Evolutionary conservation across 2,329 filamentous ascomycete species (phyloP).

Genomic region (Microsporum canis): DNA sequence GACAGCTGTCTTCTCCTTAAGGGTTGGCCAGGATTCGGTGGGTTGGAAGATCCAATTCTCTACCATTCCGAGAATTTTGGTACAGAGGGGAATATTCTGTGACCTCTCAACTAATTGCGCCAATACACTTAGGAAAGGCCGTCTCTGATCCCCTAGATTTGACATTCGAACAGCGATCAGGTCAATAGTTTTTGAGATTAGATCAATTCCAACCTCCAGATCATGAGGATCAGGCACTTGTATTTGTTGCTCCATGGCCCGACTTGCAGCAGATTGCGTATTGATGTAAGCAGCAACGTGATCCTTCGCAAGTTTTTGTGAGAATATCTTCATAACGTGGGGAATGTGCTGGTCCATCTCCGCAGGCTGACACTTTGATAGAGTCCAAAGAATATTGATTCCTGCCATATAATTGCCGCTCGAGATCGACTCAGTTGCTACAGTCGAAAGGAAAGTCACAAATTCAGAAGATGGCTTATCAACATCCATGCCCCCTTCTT

Average conservation of each 20-base stretch:
- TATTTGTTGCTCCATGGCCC: conserved; percentile 19
- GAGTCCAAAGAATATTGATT: conserved; percentile 85
- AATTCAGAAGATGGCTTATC: conserved; percentile 73
- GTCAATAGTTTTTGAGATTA: conserved; percentile 93
- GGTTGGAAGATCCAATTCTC: conserved; percentile 94
- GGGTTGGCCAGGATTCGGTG: conserved; percentile 86
- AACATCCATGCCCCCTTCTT: conserved; percentile 70
- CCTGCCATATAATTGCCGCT: conserved; percentile 72
- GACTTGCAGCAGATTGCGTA: conserved; percentile 36
- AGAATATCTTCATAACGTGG: conserved; percentile 84
- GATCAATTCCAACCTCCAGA: conserved; percentile 72
- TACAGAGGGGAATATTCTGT: conserved; percentile 71
- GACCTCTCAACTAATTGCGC: conserved; percentile 94
- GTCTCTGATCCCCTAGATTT: conserved; percentile 74
- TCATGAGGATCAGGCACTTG: conserved; percentile 54
- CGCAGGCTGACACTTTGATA: conserved; percentile 71
- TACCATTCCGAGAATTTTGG: conserved; percentile 87
- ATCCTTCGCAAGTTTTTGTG: conserved; percentile 82
- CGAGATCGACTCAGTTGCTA: conserved; percentile 77
- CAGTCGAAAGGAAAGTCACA: conserved; percentile 68
- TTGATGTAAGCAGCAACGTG: conserved; percentile 65
- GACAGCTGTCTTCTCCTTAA: conserved; percentile 98
- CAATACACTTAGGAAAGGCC: conserved; percentile 89
- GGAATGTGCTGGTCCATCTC: conserved; percentile 83
- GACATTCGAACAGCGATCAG: conserved; percentile 88